phyloP scores from a whole-genome alignment of 768 basidiomycete species.

The Suillus subluteus region DNA sequence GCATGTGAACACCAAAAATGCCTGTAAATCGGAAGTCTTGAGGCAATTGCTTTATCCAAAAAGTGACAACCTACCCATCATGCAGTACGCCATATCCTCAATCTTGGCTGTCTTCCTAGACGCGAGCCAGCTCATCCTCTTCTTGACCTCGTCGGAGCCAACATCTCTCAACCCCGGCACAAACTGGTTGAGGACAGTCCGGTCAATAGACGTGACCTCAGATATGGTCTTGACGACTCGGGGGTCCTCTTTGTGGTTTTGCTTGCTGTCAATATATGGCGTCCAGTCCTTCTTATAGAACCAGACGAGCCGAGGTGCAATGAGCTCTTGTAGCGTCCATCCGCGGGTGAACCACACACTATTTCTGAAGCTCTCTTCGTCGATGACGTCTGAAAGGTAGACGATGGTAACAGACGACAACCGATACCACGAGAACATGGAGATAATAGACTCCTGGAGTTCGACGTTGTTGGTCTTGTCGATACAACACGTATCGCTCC shows the following conservation, averaged over 20 bases:
- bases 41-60: slow-evolving; percentile 9
- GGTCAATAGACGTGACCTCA: slow-evolving; percentile 19
- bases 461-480: slow-evolving; percentile 28
- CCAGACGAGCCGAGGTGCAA: slow-evolving; percentile 8
- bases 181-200: slow-evolving; percentile 24
- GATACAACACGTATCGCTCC: slow-evolving; percentile 30
- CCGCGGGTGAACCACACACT: slow-evolving; percentile 12
- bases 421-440: slow-evolving; percentile 33
- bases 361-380: slow-evolving; percentile 1
- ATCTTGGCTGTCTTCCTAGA: slow-evolving; percentile 30
- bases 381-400: slow-evolving; percentile 19
- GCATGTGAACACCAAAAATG: slow-evolving; percentile 27
- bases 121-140: slow-evolving; percentile 33
- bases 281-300: slow-evolving; percentile 12
- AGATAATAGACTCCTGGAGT: slow-evolving; percentile 27
- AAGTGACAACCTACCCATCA: slow-evolving; percentile 18
- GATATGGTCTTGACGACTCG: slow-evolving; percentile 23
- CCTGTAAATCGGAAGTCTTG: slow-evolving; percentile 17
- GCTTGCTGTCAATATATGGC: slow-evolving; percentile 1
- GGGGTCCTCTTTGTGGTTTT: slow-evolving; percentile 29
- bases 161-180: slow-evolving; percentile 23
- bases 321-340: slow-evolving; percentile 12
- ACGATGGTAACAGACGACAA: slow-evolving; percentile 22
- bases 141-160: slow-evolving; percentile 22
- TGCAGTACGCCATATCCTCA: slow-evolving; percentile 35